Base-by-base conservation (phyloP, 371 early-diverging fungal genomes). In the Coemansia sp. region DNA sequence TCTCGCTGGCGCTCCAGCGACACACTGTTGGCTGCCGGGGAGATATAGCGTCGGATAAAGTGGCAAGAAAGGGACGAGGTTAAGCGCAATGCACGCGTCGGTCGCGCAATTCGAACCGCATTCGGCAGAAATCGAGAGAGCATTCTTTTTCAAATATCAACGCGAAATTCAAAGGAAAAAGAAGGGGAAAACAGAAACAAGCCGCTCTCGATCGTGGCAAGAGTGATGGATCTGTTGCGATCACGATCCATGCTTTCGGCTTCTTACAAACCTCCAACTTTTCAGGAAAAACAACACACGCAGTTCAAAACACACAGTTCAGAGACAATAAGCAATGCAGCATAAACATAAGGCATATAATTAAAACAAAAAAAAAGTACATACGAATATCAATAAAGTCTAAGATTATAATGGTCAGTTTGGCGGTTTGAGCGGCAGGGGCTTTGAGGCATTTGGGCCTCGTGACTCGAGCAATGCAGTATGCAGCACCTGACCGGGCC, bases 1-100 rank as follows among this genome's bases (percentile, higher is more conserved):
- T 57, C 29, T 4, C 36, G 47, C 5, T 34, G 58, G 10, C 34
- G 58, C 18, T 57, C 58, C 29, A 38, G 16, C 31, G 58, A 9
- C 6, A 52, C 32, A 16, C 14, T 2, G 11, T 36, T 12, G 14
- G 36, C 18, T 6, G 34, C 34, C 34, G 24, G 24, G 24, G 37
- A 52, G 14, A 16, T 10, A 36, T 52, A 52, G 36, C 18, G 16
- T 18, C 51, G 37, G 32, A 3, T 24, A 1, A 47, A 47, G 9
- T 5, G 37, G 9, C 18, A 18, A 16, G 44, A 16, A 16, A 44
- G 2, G 24, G 24, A 1, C 24, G 1, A 24, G 1, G 24, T 24
- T 0, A 18, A 44, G 18, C 6, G n/a, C 18, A 44, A 44, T 14
- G 18, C 16, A 16, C 24, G 16, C 44, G 7, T 7, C n/a, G 24